phyloP scores from a whole-genome alignment of 2,329 filamentous ascomycete genomes.

The Aspergillaceae sp. region DNA sequence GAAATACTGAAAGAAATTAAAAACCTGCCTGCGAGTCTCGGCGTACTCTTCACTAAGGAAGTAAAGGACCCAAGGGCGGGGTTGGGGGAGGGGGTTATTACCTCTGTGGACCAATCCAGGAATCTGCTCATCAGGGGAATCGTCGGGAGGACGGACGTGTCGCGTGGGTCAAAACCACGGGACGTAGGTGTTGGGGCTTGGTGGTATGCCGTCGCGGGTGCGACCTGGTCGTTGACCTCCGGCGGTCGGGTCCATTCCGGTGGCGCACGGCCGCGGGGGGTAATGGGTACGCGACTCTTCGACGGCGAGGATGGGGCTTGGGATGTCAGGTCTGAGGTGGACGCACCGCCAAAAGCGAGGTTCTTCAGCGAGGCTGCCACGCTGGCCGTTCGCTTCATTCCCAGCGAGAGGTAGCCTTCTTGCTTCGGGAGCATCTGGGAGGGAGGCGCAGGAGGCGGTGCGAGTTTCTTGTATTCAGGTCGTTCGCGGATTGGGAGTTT shows the following conservation, averaged over 20 bases:
- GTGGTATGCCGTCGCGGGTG: constrained; percentile 62
- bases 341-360: constrained; percentile 45
- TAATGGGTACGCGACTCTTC: constrained; percentile 29
- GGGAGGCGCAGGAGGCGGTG: constrained; percentile 40
- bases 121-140: constrained; percentile 78
- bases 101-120: constrained; percentile 87
- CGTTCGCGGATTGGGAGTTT: constrained; percentile 33
- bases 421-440: constrained; percentile 44
- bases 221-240: constrained; percentile 63
- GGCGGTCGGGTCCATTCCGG: constrained; percentile 58
- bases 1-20: constrained; percentile 58
- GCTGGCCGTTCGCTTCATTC: constrained; percentile 55
- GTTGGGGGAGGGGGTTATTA: constrained; percentile 19
- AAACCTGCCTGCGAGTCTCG: constrained; percentile 8
- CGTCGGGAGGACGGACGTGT: constrained; percentile 49
- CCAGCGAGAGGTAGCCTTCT: constrained; percentile 54
- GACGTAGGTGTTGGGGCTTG: constrained; percentile 71
- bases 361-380: constrained; percentile 57
- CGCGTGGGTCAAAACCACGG: constrained; percentile 59
- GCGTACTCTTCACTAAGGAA: too few relatives aligned
- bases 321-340: constrained; percentile 19
- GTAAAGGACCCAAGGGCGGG: too few relatives aligned
- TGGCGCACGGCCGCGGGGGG: constrained; percentile 43
- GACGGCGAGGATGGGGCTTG: constrained; percentile 19
- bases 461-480: constrained; percentile 25